A percentile compares a stretch with the other conserved stretches of the same genome.
Conservation (phyloP, 805 yeast genomes). For the Grigorovia humatica region DNA sequence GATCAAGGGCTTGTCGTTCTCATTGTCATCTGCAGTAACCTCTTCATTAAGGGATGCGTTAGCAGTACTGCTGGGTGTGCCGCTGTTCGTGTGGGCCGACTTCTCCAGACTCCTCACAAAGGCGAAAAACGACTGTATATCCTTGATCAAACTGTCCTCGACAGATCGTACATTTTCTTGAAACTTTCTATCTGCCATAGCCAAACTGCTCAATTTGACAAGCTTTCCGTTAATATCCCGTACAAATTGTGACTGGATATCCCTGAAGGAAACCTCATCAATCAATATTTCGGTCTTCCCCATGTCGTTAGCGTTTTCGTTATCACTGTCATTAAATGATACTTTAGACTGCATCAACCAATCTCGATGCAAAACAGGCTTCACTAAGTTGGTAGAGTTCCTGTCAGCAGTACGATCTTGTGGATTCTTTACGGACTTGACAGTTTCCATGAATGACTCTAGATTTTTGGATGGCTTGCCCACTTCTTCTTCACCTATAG, state of each 20-base stretch:
- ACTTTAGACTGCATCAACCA: constrained; percentile 3
- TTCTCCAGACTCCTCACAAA: background rate
- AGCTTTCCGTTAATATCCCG: background rate
- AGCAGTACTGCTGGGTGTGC: background rate
- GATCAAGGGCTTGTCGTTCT: constrained; percentile 2
- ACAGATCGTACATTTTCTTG: background rate
- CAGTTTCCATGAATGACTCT: constrained; percentile 2
- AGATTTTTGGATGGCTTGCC: background rate
- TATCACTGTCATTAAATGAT: constrained; percentile 1
- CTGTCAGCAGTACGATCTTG: background rate
- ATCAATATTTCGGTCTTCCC: background rate
- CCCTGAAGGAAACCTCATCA: background rate
- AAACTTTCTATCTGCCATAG: background rate
- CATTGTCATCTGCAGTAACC: background rate
- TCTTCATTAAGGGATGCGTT: background rate
- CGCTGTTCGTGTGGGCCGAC: background rate
- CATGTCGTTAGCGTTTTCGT: background rate
- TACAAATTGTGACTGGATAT: background rate
- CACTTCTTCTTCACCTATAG: background rate
- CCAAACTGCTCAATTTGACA: background rate
- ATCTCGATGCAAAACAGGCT: background rate
- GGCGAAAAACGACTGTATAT: background rate
- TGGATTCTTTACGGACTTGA: background rate
- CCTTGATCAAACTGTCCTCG: background rate
- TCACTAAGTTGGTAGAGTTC: background rate